Percentiles rank a stretch among this genome's conserved stretches.
phyloP scores from a whole-genome alignment of 2,329 filamentous ascomycete species.

The Monosporascus sp. region DNA sequence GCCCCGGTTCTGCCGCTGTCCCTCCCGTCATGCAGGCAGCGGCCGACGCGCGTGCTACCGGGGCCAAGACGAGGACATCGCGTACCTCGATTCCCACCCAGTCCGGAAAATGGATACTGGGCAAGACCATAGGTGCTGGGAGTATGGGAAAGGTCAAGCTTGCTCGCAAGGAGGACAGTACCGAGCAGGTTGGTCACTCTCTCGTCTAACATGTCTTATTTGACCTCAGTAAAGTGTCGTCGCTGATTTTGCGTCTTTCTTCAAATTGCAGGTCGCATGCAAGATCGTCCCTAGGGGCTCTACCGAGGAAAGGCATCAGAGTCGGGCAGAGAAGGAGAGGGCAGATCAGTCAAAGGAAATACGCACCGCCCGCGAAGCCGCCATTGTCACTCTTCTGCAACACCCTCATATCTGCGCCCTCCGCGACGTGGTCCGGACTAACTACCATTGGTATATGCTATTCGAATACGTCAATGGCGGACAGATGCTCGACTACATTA shows the following conservation, averaged over 20 bases:
- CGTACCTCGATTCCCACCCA: slow-evolving; percentile 83
- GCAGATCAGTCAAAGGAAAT: slow-evolving; percentile 97
- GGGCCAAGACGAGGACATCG: slow-evolving; percentile 48
- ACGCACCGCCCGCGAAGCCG: slow-evolving; percentile 87
- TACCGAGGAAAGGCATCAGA: slow-evolving; percentile 75
- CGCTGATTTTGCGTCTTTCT: neutral
- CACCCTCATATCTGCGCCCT: slow-evolving; percentile 96
- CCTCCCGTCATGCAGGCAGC: slow-evolving; percentile 39
- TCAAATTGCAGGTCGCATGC: slow-evolving; percentile 69
- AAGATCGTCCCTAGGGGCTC: slow-evolving; percentile 94
- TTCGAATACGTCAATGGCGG: slow-evolving; percentile 99
- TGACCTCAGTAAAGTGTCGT: neutral
- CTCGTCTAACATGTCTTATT: slow-evolving; percentile 4
- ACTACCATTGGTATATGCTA: slow-evolving; percentile 99
- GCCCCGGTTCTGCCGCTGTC: slow-evolving; percentile 47
- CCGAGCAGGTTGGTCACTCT: slow-evolving; percentile 68
- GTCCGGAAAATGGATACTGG: slow-evolving; percentile 88
- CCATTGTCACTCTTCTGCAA: slow-evolving; percentile 88
- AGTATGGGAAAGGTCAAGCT: slow-evolving; percentile 99
- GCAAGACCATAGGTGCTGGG: slow-evolving; percentile 93
- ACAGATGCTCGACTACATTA: slow-evolving; percentile 99
- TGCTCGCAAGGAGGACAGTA: slow-evolving; percentile 81
- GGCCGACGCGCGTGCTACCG: slow-evolving; percentile 41
- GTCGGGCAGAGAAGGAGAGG: slow-evolving; percentile 69
- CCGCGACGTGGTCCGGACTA: slow-evolving; percentile 89